phyloP scores from a whole-genome alignment of 306 rosid species.

The Morella rubra region DNA sequence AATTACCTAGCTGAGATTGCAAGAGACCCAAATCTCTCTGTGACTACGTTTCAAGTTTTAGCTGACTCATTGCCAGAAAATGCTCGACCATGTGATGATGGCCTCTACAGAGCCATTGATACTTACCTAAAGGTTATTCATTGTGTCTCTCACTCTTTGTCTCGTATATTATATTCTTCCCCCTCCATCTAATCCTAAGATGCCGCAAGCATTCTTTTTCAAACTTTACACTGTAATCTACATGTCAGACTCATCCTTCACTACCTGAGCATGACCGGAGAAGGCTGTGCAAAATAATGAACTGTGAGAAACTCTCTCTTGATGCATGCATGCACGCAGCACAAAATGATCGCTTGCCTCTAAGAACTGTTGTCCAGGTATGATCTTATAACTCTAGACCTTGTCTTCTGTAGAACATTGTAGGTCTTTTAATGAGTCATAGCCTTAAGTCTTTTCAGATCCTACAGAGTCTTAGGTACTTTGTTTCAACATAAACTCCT shows the following conservation, averaged over 20 bases:
- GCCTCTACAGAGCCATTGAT: constrained; percentile 94
- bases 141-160: constrained; percentile 21
- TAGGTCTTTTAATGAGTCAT: neutral
- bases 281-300: constrained; percentile 89
- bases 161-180: constrained; percentile 20
- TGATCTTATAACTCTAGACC: constrained; percentile 22
- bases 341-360: constrained; percentile 91
- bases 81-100: constrained; percentile 71
- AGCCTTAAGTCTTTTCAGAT: neutral
- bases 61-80: constrained; percentile 82
- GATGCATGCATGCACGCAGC: constrained; percentile 94
- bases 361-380: constrained; percentile 86
- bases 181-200: neutral
- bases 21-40: constrained; percentile 78
- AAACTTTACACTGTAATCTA: constrained; percentile 19
- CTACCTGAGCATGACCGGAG: constrained; percentile 75
- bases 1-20: constrained; percentile 89
- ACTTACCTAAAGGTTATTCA: constrained; percentile 74
- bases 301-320: constrained; percentile 81
- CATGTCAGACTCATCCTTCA: constrained; percentile 70
- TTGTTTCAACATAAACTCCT: neutral
- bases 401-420: neutral
- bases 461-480: neutral
- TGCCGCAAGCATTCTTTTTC: constrained; percentile 20
- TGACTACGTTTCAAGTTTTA: constrained; percentile 76